Evolutionary conservation across 1,284 basidiomycete species (phyloP).

Genomic region (Tranzscheliella williamsii): DNA sequence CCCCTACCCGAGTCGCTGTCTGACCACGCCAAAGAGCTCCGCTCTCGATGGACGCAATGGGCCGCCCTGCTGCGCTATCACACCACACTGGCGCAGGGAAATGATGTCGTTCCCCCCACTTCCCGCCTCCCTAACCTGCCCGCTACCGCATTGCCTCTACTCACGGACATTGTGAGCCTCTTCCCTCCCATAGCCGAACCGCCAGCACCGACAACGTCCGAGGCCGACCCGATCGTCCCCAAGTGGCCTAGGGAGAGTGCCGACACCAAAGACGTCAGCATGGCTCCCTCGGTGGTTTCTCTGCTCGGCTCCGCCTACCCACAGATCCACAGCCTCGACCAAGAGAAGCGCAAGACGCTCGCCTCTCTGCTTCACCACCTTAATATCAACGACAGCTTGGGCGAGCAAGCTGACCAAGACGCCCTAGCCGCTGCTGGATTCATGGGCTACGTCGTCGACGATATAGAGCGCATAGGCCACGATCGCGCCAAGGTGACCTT

Average conservation of each 20-base stretch:
- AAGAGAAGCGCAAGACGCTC: slow-evolving; percentile 41
- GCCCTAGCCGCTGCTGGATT: slow-evolving; percentile 43
- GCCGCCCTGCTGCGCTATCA: slow-evolving; percentile 48
- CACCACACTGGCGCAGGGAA: slow-evolving; percentile 39
- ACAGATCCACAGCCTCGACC: slow-evolving; percentile 44
- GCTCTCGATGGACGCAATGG: slow-evolving; percentile 45
- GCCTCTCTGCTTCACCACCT: slow-evolving; percentile 49
- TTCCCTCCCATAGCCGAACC: slow-evolving; percentile 45
- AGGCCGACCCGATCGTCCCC: slow-evolving; percentile 20
- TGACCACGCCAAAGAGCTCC: slow-evolving; percentile 29
- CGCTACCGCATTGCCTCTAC: slow-evolving; percentile 48
- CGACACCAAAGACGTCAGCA: slow-evolving; percentile 10
- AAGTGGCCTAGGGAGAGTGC: slow-evolving; percentile 18
- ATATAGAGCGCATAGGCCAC: slow-evolving; percentile 27
- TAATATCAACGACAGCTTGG: slow-evolving; percentile 44
- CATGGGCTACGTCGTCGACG: slow-evolving; percentile 46
- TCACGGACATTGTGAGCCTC: slow-evolving; percentile 43
- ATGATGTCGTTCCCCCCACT: slow-evolving; percentile 51
- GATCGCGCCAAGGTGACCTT: slow-evolving; percentile 46
- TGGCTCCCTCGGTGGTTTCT: slow-evolving; percentile 41
- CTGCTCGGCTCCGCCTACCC: slow-evolving; percentile 56
- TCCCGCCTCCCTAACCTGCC: slow-evolving; percentile 54
- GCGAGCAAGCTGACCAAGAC: slow-evolving; percentile 18
- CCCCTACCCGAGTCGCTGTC: slow-evolving; percentile 21
- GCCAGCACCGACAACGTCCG: slow-evolving; percentile 18